Evolutionary conservation across 169 alveolate species (phyloP).

Genomic region (Plasmodium fragile): DNA sequence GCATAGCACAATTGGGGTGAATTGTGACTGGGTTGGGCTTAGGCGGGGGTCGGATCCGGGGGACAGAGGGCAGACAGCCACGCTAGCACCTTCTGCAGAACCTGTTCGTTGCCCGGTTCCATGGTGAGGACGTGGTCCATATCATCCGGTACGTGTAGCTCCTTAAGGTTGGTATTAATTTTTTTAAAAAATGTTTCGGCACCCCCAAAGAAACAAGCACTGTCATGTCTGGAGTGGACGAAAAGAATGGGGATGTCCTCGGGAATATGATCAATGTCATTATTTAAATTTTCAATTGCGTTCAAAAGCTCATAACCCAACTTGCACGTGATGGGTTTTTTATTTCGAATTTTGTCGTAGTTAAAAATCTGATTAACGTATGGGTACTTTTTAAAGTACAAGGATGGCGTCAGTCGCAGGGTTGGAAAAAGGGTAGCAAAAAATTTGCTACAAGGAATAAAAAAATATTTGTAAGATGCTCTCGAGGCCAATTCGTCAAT

Average conservation of each 20-base stretch:
- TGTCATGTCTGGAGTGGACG: slow-evolving; percentile 77
- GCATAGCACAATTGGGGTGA: too few species aligned
- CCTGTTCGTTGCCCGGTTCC: slow-evolving; percentile 51
- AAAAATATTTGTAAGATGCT: slow-evolving; percentile 35
- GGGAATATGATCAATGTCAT: slow-evolving; percentile 65
- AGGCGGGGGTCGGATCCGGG: not conserved
- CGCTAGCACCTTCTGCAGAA: slow-evolving; percentile 9
- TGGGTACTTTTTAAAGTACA: slow-evolving; percentile 19
- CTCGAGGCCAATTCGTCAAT: slow-evolving; percentile 48
- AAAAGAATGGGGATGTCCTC: slow-evolving; percentile 77
- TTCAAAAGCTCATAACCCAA: slow-evolving; percentile 72
- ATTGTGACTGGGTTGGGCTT: not conserved
- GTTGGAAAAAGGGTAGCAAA: slow-evolving; percentile 58
- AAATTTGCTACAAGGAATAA: slow-evolving; percentile 47
- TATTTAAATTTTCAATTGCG: slow-evolving; percentile 78
- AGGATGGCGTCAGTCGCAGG: slow-evolving; percentile 21
- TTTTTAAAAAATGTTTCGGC: slow-evolving; percentile 29
- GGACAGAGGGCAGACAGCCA: not conserved
- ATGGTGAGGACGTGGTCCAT: slow-evolving; percentile 60
- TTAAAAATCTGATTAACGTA: not conserved
- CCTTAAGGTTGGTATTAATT: slow-evolving; percentile 7
- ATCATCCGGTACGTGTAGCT: slow-evolving; percentile 12
- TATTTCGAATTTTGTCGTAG: slow-evolving; percentile 71
- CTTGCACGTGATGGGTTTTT: slow-evolving; percentile 47
- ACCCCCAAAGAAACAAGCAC: slow-evolving; percentile 52